Evolutionary conservation across 1,139 yeast species (phyloP), one percentile per base, ranked within the genome.

Genomic region (Nakaseomyces delphensis): DNA sequence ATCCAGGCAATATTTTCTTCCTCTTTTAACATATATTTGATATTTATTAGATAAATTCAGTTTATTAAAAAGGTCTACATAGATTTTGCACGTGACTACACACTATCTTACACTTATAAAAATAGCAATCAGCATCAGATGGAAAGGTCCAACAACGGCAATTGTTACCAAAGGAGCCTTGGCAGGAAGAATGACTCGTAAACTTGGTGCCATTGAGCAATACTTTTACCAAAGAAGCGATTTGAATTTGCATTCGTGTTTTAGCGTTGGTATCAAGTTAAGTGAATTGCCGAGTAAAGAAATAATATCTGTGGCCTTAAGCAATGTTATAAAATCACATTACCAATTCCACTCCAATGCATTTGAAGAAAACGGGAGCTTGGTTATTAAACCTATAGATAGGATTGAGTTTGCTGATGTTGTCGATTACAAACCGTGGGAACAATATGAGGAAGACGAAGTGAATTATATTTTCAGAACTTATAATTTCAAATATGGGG

Each of bases 201-300:
- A 45, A 38, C 32, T 57, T 7, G 48, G 53, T 1, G 46, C 56
- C 1, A 27, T 55, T 6, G 62, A 59, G 38, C 40, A 45, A 38
- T 58, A 37, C 37, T 56, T 51, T 39, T 54, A 48, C 33, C 29
- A 47, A 20, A 51, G 62, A 45, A 53, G 57, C 38, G 39, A 41
- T 18, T 40, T 51, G 35, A 47, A 50, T 14, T 32, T 57, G 13
- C 57, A 55, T 43, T 51, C 62, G 6, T 54, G 59, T 39, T 52
- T 59, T 39, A 50, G 42, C 24, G 36, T 56, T 1, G 55, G 52
- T 1, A 36, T 57, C 8, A 43, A 47, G 32, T 43, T 59, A 30
- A 52, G 54, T 43, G 24, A 46, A 16, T 25, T 52, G 4, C 59
- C 60, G 4, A 39, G 36, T 3, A 41, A 38, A 19, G 18, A 23